These are phyloP conservation scores for Amyloporia xantha DNA, from an alignment of 768 basidiomycete species.

Conservation along the genomic window DNA sequence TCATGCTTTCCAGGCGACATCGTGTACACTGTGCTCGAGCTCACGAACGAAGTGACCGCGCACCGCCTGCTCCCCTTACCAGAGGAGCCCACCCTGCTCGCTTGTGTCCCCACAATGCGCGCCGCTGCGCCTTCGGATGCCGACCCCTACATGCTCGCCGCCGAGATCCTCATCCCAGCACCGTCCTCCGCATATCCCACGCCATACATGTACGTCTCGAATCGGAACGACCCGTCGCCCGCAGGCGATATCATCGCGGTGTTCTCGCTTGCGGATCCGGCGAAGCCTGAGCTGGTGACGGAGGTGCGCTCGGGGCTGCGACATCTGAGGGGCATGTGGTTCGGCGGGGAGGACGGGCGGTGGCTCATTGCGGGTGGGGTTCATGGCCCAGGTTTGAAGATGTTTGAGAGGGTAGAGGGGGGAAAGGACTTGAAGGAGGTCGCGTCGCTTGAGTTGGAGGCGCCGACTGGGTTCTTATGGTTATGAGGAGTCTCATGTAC, in stretches of 20 bases:
- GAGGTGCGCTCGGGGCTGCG: slow-evolving; percentile 66
- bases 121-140: slow-evolving; percentile 32
- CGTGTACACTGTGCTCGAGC: slow-evolving; percentile 64
- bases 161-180: slow-evolving; percentile 59
- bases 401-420: slow-evolving; percentile 60
- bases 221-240: slow-evolving; percentile 64
- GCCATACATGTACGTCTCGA: slow-evolving; percentile 65
- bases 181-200: slow-evolving; percentile 45
- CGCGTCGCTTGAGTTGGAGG: slow-evolving; percentile 34
- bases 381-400: slow-evolving; percentile 58
- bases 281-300: slow-evolving; percentile 41
- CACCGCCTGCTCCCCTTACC: slow-evolving; percentile 46
- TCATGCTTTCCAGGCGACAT: slow-evolving; percentile 39
- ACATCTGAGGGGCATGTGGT: slow-evolving; percentile 62
- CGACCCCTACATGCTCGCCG: slow-evolving; percentile 45
- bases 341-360: slow-evolving; percentile 54
- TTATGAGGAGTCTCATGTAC: too few species aligned
- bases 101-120: slow-evolving; percentile 41
- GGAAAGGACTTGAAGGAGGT: slow-evolving; percentile 50
- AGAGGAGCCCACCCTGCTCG: slow-evolving; percentile 30
- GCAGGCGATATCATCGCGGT: slow-evolving; percentile 71
- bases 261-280: slow-evolving; percentile 46
- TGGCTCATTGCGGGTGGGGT: slow-evolving; percentile 64
- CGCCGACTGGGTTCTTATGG: slow-evolving; percentile 34
- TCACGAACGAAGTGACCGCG: slow-evolving; percentile 49